Conservation (phyloP, 306 rosid genomes). For the Prunus dulcis region DNA sequence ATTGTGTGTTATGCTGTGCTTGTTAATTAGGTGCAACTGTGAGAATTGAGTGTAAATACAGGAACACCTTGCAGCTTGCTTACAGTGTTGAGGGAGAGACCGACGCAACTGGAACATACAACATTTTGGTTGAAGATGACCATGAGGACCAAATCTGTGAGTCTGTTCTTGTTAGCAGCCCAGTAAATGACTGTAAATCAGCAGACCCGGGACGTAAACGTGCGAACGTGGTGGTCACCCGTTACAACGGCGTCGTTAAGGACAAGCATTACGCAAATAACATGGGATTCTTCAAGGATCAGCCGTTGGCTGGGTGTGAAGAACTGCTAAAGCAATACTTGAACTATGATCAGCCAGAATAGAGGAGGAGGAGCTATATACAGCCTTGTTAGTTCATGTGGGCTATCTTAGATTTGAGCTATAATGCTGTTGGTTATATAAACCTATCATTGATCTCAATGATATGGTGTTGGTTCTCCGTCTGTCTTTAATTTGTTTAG, state of each 20-base stretch:
- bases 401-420: not conserved
- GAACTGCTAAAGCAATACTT: conserved; percentile 45
- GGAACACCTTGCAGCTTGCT: conserved; percentile 26
- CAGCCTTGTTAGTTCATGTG: too few relatives aligned
- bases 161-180: conserved; percentile 44
- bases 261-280: conserved; percentile 48
- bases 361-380: not conserved
- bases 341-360: conserved; percentile 15
- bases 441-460: not conserved
- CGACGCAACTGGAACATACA: conserved; percentile 46
- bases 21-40: conserved; percentile 57
- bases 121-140: conserved; percentile 43
- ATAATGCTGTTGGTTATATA: not conserved
- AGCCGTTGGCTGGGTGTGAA: conserved; percentile 40
- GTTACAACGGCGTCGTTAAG: conserved; percentile 48
- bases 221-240: conserved; percentile 52
- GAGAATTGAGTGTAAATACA: conserved; percentile 47
- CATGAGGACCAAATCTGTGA: conserved; percentile 53
- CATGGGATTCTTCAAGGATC: conserved; percentile 55
- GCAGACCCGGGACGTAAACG: conserved; percentile 48
- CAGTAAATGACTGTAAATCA: conserved; percentile 32
- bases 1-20: not conserved
- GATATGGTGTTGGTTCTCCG: not conserved
- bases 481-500: too few relatives aligned
- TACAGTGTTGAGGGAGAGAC: conserved; percentile 45